Conservation (phyloP, 2,329 filamentous ascomycete genomes). For the Aspergillus aculeatinus region DNA sequence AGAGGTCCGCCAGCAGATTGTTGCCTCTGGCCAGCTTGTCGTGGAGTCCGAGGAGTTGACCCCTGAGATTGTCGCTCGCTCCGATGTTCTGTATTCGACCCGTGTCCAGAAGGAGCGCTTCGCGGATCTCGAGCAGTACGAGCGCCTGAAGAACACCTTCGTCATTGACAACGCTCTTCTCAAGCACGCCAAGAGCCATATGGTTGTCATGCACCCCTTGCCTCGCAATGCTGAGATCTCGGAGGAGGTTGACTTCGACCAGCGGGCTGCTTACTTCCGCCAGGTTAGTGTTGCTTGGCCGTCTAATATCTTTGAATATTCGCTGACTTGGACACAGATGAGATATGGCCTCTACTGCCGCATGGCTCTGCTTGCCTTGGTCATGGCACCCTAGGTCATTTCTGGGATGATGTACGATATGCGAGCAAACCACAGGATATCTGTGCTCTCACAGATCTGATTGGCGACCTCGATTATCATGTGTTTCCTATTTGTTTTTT, state of each 20-base stretch:
- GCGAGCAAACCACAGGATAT: slow-evolving; percentile 13
- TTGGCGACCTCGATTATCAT: slow-evolving; percentile 18
- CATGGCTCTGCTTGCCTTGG: slow-evolving; percentile 93
- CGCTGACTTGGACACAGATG: slow-evolving; percentile 67
- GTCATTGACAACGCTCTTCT: slow-evolving; percentile 87
- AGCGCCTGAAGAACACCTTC: slow-evolving; percentile 83
- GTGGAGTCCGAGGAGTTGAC: slow-evolving; percentile 76
- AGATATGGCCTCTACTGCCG: slow-evolving; percentile 95
- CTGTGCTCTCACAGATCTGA: slow-evolving; percentile 19
- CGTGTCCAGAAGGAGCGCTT: slow-evolving; percentile 97
- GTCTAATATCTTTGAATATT: not conserved
- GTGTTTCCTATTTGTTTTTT: slow-evolving; percentile 21
- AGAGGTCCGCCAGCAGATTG: slow-evolving; percentile 70
- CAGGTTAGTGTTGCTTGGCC: slow-evolving; percentile 67
- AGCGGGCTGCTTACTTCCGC: slow-evolving; percentile 95
- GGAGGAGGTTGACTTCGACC: slow-evolving; percentile 97
- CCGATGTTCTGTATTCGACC: slow-evolving; percentile 95
- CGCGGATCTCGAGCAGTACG: slow-evolving; percentile 74
- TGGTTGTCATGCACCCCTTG: slow-evolving; percentile 93
- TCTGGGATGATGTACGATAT: slow-evolving; percentile 17
- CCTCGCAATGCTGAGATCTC: slow-evolving; percentile 90
- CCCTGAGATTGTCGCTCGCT: slow-evolving; percentile 78
- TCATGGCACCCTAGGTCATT: slow-evolving; percentile 63
- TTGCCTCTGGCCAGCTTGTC: slow-evolving; percentile 72
- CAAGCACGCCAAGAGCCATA: slow-evolving; percentile 86